Evolutionary conservation across 2,329 filamentous ascomycete species (phyloP).

Genomic region (Colletotrichum liriopes): DNA sequence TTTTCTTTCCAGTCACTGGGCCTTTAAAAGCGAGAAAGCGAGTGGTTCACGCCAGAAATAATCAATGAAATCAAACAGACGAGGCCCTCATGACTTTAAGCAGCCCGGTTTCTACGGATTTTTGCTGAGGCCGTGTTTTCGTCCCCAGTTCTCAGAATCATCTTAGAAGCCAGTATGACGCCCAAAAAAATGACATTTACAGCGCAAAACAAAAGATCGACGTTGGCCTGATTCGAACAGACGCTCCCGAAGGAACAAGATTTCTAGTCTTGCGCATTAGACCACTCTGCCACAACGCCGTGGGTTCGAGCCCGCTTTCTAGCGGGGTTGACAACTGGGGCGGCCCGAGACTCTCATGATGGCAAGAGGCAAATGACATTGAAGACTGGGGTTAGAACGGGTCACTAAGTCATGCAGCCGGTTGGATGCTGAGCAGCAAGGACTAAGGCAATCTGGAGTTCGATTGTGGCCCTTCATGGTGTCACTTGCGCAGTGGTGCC

Average conservation of each 20-base stretch:
- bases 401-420: background rate
- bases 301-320: constrained; percentile 7
- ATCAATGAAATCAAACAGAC: too few species aligned
- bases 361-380: background rate
- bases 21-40: background rate
- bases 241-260: constrained; percentile 43
- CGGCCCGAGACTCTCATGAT: background rate
- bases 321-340: background rate
- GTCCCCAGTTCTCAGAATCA: too few species aligned
- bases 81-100: too few species aligned
- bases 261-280: constrained; percentile 43
- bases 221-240: constrained; percentile 43
- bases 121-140: too few species aligned
- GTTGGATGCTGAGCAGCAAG: too few species aligned
- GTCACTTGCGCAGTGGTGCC: background rate
- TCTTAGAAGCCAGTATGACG: too few species aligned
- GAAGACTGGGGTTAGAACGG: background rate
- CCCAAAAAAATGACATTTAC: too few species aligned
- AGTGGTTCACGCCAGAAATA: too few species aligned
- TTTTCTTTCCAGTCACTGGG: constrained; percentile 24
- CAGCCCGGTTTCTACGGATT: too few species aligned
- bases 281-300: constrained; percentile 42
- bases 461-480: background rate
- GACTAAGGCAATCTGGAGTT: background rate
- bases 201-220: constrained; percentile 16